These are phyloP conservation scores for Pulveroboletus frians DNA, from an alignment of 768 basidiomycete species.

Conservation along the genomic window DNA sequence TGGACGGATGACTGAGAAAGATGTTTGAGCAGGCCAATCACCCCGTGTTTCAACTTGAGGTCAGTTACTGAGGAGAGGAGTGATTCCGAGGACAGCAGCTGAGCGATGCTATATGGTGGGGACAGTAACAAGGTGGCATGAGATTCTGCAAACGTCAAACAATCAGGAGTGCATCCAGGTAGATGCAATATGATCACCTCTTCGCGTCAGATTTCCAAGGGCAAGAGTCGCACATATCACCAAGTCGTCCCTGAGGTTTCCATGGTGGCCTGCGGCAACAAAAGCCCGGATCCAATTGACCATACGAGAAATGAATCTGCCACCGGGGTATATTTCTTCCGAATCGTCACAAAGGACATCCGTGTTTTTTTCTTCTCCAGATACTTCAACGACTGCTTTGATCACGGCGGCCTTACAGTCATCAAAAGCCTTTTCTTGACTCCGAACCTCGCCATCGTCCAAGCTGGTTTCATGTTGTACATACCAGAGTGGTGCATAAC, in stretches of 20 bases:
- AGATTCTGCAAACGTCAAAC: conserved; percentile 39
- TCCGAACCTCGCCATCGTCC: conserved; percentile 44
- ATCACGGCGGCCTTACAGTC: conserved; percentile 83
- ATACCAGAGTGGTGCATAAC: conserved; percentile 64
- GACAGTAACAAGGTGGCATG: conserved; percentile 58
- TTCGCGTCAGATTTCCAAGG: conserved; percentile 74
- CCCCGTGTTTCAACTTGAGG: conserved; percentile 84
- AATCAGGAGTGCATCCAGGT: conserved; percentile 5
- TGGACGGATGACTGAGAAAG: conserved; percentile 66
- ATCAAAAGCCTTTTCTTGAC: conserved; percentile 68
- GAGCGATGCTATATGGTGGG: conserved; percentile 60
- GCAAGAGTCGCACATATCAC: conserved; percentile 78
- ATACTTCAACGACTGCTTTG: conserved; percentile 80
- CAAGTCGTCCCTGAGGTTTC: conserved; percentile 60
- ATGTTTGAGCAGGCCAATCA: conserved; percentile 83
- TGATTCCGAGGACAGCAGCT: conserved; percentile 50
- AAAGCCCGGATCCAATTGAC: conserved; percentile 68
- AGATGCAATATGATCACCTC: conserved; percentile 44
- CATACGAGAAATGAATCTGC: conserved; percentile 67
- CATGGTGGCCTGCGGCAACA: conserved; percentile 33
- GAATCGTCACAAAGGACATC: conserved; percentile 74
- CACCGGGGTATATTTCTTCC: conserved; percentile 53
- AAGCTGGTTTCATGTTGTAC: conserved; percentile 31
- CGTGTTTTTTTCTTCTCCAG: conserved; percentile 74
- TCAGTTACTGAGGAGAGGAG: conserved; percentile 56